Base-by-base conservation (phyloP, 2,329 filamentous ascomycete genomes). In the Paecilomyces formosus region DNA sequence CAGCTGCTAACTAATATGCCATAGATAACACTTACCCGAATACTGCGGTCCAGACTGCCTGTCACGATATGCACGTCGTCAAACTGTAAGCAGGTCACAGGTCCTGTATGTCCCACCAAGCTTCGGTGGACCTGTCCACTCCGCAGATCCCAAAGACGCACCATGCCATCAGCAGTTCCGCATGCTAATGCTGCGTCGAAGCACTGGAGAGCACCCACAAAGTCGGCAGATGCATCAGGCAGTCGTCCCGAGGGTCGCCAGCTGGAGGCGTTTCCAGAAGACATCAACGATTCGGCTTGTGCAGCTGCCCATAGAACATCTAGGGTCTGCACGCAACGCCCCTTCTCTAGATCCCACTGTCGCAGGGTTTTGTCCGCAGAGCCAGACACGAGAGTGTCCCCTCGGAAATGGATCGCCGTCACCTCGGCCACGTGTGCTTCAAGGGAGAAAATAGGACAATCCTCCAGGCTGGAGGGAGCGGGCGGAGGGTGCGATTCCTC, bases 241-340 rank as follows among this genome's bases (percentile, higher is more conserved):
- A 86, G 72, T 55, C 89, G 86, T 55, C 78, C 76, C 7, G 77
- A 82, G 55, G 89, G 87, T 61, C 90, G 84, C 92, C 92, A 97
- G 60, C 79, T 78, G n/a, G 69, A 72, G n/a, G 70, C 68, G 13
- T 55, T 62, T 53, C 81, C 81, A 1, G 83, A 81, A 55, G 82
- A 82, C 57, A 90, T 81, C 4, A 84, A 87, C 45, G 87, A 85
- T 9, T 87, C 89, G 12, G 91, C 90, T 76, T 97, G 92, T 2
- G 94, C 92, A 3, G 94, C 92, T 9, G 94, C 94, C 94, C 94
- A 99, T 72, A 99, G 89, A 6, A 99, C 93, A 74, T 99, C 94
- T 54, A 99, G 80, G 2, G 94, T 99, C 76, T 99, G 94, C 57
- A 99, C 90, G 73, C 94, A 97, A 54, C 94, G 88, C n/a, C 94